Percentiles rank a stretch among this genome's conserved stretches.
These are phyloP conservation scores for Aphanocladium album DNA, from an alignment of 2,329 filamentous ascomycete genomes.

Conservation along the genomic window DNA sequence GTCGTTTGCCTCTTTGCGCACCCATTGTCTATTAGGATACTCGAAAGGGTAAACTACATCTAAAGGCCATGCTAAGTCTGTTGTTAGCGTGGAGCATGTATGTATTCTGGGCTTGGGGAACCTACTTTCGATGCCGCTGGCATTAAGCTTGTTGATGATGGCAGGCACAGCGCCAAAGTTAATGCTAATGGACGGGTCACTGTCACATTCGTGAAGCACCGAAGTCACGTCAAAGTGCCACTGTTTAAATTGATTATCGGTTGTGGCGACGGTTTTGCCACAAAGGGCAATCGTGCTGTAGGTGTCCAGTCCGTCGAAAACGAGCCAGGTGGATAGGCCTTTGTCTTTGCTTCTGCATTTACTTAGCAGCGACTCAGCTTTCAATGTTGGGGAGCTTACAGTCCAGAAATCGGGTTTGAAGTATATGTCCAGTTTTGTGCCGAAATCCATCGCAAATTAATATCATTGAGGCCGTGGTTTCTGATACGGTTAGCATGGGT, in stretches of 20 bases:
- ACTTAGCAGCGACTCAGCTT: conserved; percentile 1
- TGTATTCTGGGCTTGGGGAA: background rate
- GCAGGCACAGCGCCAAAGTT: conserved; percentile 20
- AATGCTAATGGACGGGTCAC: conserved; percentile 14
- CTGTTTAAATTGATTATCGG: conserved; percentile 59
- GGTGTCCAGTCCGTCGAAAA: conserved; percentile 59
- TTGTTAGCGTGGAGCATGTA: background rate
- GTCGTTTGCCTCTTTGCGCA: conserved; percentile 57
- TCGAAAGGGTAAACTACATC: conserved; percentile 3
- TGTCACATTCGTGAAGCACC: conserved; percentile 27
- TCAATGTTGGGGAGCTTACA: conserved; percentile 27
- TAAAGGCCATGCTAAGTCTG: background rate
- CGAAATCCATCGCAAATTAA: conserved; percentile 54
- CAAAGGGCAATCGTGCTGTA: conserved; percentile 54
- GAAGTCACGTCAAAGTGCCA: conserved; percentile 54
- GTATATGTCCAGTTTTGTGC: conserved; percentile 54
- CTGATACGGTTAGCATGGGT: conserved; percentile 19
- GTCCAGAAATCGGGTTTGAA: conserved; percentile 26
- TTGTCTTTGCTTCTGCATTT: conserved; percentile 31
- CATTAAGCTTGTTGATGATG: conserved; percentile 12
- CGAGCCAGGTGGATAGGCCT: conserved; percentile 36
- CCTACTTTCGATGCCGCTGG: conserved; percentile 5
- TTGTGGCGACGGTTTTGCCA: conserved; percentile 47
- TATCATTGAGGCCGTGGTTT: conserved; percentile 54
- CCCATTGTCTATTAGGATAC: conserved; percentile 19